Evolutionary conservation across 192 early-diverging fungal species (phyloP), one percentile per base, ranked within the genome.

Genomic region (Coemansia sp.): DNA sequence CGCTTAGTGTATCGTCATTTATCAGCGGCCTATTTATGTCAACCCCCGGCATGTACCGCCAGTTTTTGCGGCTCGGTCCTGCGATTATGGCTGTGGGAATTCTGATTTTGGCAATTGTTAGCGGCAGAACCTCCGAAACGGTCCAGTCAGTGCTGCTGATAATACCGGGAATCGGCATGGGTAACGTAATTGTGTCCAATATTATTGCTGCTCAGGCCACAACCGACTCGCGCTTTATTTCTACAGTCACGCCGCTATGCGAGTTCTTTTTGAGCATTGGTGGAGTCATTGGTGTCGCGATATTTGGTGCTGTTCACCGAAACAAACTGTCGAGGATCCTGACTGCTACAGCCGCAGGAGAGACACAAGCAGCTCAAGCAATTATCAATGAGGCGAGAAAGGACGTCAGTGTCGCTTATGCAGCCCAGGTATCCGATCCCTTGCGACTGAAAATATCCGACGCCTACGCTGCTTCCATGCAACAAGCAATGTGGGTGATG

Each of bases 161-260:
- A 8, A 75, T 94, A 48, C 62, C 86, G 12, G 94, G 93, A 6
- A 26, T 85, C 5, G 96, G 96, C 8, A 72, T 89, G 54, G 94
- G 96, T 19, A 74, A 82, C 41, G 82, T 87, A 21, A 83, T 94
- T 57, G 92, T 94, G 57, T 86, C 87, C 6, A 82, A 88, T 26
- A 69, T 93, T 45, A 82, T 94, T 45, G 89, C 85, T 9, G 83
- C 86, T 21, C 93, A 95, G 71, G 85, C 87, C 1, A 67, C 84
- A 17, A 92, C 91, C 17, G 74, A 69, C 8, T 57, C 72, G 14
- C 74, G 67, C 31, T 77, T 89, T 6, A 82, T 93, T 26, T 88
- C 90, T 16, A 67, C 88, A 14, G 88, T 85, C 22, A 91, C 91
- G 4, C 83, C 89, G 9, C 68, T 89, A 47, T 82, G 83, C 23